These are phyloP conservation scores for Tulasnella sp. DNA, from an alignment of 768 basidiomycete genomes.

Conservation along the genomic window DNA sequence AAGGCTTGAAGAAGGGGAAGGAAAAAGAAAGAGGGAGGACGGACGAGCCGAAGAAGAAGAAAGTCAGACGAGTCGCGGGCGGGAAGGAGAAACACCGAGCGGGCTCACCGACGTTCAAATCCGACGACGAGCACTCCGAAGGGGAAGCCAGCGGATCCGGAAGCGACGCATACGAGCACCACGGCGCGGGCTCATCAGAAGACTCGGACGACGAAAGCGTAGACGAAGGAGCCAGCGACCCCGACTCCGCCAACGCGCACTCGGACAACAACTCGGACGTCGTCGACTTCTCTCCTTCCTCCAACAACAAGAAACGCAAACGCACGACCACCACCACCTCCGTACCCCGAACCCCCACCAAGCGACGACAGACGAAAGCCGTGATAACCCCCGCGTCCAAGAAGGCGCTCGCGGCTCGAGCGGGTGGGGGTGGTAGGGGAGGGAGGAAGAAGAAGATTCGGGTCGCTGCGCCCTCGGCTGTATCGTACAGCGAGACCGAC, in stretches of 20 bases:
- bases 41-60: slow-evolving; percentile 4
- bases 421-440: slow-evolving; percentile 22
- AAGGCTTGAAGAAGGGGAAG: neutral
- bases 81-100: neutral
- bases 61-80: neutral
- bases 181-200: slow-evolving; percentile 26
- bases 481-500: slow-evolving; percentile 22
- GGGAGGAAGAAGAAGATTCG: slow-evolving; percentile 12
- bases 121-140: slow-evolving; percentile 5
- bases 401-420: slow-evolving; percentile 45
- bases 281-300: neutral
- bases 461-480: slow-evolving; percentile 19
- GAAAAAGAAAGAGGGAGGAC: slow-evolving; percentile 6
- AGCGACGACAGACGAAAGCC: slow-evolving; percentile 27
- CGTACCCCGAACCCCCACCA: slow-evolving; percentile 5
- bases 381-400: slow-evolving; percentile 71
- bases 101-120: neutral
- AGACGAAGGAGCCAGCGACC: neutral
- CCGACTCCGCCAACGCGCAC: neutral
- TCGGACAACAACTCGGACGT: neutral
- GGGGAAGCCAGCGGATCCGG: neutral
- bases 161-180: neutral
- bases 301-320: neutral
- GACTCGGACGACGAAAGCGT: neutral
- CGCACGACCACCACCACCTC: neutral